Evolutionary conservation across 148 eudicot genomes (phyloP).

Genomic region (Suaeda aralocaspica): DNA sequence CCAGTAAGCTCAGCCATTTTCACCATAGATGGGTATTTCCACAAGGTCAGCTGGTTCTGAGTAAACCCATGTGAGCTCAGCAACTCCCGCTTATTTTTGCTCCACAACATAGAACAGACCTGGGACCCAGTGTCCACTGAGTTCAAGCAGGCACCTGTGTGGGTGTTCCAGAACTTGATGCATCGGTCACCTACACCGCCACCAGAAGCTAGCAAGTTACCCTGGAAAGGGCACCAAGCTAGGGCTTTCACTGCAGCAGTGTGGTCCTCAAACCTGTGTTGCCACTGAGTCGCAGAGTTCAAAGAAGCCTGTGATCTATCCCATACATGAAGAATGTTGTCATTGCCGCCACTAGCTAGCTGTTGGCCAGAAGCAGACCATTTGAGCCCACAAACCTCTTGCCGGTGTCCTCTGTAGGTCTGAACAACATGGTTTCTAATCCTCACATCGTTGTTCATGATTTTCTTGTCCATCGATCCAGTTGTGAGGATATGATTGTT

Average conservation of each 20-base stretch:
- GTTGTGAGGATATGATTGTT: slow-evolving; percentile 83
- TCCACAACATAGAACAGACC: slow-evolving; percentile 87
- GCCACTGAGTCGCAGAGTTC: slow-evolving; percentile 66
- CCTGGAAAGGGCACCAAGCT: slow-evolving; percentile 97
- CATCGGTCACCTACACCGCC: slow-evolving; percentile 86
- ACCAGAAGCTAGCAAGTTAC: slow-evolving; percentile 81
- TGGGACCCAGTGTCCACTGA: slow-evolving; percentile 91
- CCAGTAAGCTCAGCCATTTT: slow-evolving; percentile 90
- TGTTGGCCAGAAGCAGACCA: slow-evolving; percentile 94
- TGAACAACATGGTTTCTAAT: slow-evolving; percentile 56
- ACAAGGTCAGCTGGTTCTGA: slow-evolving; percentile 84
- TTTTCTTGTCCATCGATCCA: slow-evolving; percentile 81
- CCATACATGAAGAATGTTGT: slow-evolving; percentile 88
- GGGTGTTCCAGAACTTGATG: slow-evolving; percentile 96
- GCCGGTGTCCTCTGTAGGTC: slow-evolving; percentile 78
- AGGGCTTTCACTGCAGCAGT: slow-evolving; percentile 96
- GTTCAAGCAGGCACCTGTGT: slow-evolving; percentile 87
- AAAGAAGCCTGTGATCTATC: slow-evolving; percentile 71
- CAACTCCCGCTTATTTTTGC: slow-evolving; percentile 78
- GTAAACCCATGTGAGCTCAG: slow-evolving; percentile 93
- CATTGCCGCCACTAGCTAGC: slow-evolving; percentile 88
- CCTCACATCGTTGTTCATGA: slow-evolving; percentile 81
- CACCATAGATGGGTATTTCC: slow-evolving; percentile 99
- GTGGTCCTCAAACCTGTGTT: slow-evolving; percentile 89
- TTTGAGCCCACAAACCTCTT: slow-evolving; percentile 84